Percentiles rank a stretch among this genome's conserved stretches.
Conservation (phyloP, 768 basidiomycete species). For the Psilocybe cyanescens region DNA sequence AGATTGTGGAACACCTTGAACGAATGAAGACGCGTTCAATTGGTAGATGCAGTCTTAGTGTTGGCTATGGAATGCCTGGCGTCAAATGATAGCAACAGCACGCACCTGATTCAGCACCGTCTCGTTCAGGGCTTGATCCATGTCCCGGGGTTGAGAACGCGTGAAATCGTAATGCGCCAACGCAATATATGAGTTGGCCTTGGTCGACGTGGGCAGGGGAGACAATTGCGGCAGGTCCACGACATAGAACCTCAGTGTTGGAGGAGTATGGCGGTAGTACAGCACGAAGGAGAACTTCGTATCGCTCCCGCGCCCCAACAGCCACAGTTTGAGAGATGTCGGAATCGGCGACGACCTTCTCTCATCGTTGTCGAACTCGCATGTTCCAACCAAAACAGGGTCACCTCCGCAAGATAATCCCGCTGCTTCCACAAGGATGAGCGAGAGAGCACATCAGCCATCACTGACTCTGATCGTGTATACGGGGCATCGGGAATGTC, state of each 20-base stretch:
- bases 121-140: conserved; percentile 34
- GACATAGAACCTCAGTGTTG: conserved; percentile 68
- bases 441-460: conserved; percentile 7
- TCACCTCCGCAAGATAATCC: conserved; percentile 31
- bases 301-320: neutral
- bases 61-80: no score
- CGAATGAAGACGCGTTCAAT: conserved; percentile 48
- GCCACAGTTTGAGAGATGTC: conserved; percentile 16
- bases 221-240: conserved; percentile 38
- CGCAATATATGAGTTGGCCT: conserved; percentile 24
- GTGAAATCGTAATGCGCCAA: conserved; percentile 45
- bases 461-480: conserved; percentile 1
- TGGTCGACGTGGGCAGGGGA: conserved; percentile 10
- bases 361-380: conserved; percentile 21
- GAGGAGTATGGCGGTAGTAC: conserved; percentile 20
- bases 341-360: conserved; percentile 13
- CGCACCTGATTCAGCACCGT: conserved; percentile 45
- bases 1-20: conserved; percentile 27
- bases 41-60: conserved; percentile 18
- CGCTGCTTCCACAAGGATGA: conserved; percentile 29
- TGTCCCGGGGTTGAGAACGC: conserved; percentile 16
- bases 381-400: conserved; percentile 37
- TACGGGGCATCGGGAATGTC: neutral
- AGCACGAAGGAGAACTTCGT: conserved; percentile 21
- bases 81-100: neutral